Conservation (phyloP, 2,329 filamentous ascomycete genomes). For the Penicillium sp. region DNA sequence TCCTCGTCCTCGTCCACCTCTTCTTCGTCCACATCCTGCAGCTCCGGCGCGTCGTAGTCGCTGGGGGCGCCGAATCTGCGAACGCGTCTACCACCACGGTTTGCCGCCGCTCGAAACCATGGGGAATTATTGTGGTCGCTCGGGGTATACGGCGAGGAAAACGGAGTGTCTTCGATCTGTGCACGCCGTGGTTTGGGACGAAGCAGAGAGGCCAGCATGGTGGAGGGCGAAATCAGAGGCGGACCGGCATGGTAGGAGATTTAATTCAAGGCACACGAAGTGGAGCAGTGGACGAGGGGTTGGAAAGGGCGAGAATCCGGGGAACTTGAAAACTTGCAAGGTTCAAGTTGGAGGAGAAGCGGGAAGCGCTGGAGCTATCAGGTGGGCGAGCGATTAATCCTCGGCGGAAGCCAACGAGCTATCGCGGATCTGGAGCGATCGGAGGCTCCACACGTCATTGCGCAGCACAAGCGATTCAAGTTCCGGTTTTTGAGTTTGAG, state of each 20-base stretch:
- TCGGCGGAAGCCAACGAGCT: not conserved
- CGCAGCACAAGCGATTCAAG: no score
- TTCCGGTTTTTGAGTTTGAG: no score
- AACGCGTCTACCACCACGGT: constrained; percentile 12
- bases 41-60: constrained; percentile 21
- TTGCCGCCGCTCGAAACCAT: constrained; percentile 18
- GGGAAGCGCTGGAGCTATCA: not conserved
- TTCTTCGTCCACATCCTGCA: constrained; percentile 43
- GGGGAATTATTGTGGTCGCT: constrained; percentile 16
- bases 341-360: not conserved
- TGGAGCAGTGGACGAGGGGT: constrained; percentile 4
- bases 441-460: constrained; percentile 10
- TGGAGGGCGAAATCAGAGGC: constrained; percentile 3
- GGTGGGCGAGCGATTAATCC: constrained; percentile 3
- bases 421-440: constrained; percentile 13
- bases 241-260: constrained; percentile 10
- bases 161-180: constrained; percentile 22
- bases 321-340: constrained; percentile 23
- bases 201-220: constrained; percentile 29
- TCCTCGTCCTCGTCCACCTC: constrained; percentile 43
- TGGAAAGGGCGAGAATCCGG: not conserved
- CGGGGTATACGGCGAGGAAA: constrained; percentile 14
- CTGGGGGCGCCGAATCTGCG: constrained; percentile 14
- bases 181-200: constrained; percentile 24
- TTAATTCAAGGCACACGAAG: not conserved